These are phyloP conservation scores for Fraxinus excelsior DNA, from an alignment of 257 asterid genomes.

Conservation along the genomic window DNA sequence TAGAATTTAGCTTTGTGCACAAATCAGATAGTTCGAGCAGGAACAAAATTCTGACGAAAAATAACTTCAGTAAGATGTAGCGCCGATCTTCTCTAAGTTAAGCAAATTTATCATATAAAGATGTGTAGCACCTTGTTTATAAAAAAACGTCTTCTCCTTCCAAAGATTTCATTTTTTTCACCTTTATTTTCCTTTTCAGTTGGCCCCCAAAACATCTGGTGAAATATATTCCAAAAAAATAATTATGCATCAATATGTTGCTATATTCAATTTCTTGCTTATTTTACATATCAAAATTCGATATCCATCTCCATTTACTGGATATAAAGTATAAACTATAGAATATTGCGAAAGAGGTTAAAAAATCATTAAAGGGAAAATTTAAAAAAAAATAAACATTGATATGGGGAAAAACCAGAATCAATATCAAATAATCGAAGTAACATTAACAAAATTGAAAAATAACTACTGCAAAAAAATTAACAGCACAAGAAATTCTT, in stretches of 20 bases:
- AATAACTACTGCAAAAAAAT: conserved; percentile 7
- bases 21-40: conserved; percentile 19
- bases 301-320: not conserved
- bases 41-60: not conserved
- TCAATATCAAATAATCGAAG: conserved; percentile 2
- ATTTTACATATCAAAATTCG: not conserved
- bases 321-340: conserved; percentile 2
- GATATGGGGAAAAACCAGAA: not conserved
- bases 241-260: not conserved
- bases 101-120: not conserved
- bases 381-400: not conserved
- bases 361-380: not conserved
- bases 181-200: conserved; percentile 11
- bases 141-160: not conserved
- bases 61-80: not conserved
- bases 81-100: not conserved
- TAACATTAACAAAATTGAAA: not conserved
- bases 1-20: not conserved
- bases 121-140: too few species aligned
- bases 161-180: not conserved
- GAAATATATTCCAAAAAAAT: too few species aligned
- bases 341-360: not conserved
- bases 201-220: not conserved
- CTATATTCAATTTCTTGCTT: conserved; percentile 17
- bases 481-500: not conserved